Base-by-base conservation (phyloP, 441 rosid genomes). In the Populus hybrid region DNA sequence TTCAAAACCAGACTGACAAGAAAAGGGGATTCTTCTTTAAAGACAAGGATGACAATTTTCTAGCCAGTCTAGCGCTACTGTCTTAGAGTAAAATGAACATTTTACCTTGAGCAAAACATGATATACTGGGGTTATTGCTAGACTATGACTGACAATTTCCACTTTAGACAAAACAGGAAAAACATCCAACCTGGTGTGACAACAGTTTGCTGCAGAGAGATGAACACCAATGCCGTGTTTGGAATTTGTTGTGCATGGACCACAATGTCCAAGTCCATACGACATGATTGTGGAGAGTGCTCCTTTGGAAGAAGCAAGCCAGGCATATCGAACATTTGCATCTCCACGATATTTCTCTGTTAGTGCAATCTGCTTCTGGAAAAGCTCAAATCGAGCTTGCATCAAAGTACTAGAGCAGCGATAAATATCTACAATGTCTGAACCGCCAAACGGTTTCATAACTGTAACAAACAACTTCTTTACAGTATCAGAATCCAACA, bases 241-340 rank as follows among this genome's bases (percentile, higher is more conserved):
- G 46, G 91, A 86, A 83, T 86, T 92, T 50, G 84, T 85, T 50
- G 79, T 71, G 75, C 88, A 88, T 61, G 87, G 77, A 66, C 88
- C 93, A 82, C 89, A 89, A 75, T 88, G 87, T 67, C 97, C 94
- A 79, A 94, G 89, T 67, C 99, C 99, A 69, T 86, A 87, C 72
- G 10, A 76, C 86, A 76, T 77, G 10, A 91, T 67, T 3, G 85
- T 78, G 35, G 89, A 75, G 40, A 94, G 69, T 53, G 85, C 83
- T 72, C 64, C 86, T 81, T 86, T 89, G 30, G 95, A 85, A 65
- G 90, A 78, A 86, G 93, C 89, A 86, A 97, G 97, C 99, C 99
- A 97, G 35, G 97, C 98, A 79, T 87, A 89, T 77, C 81, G 82
- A 79, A 97, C 87, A 80, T 93, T 94, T 65, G 98, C 92, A 83